Base-by-base conservation (phyloP, 2,329 filamentous ascomycete species). In the Botrytis paeoniae region DNA sequence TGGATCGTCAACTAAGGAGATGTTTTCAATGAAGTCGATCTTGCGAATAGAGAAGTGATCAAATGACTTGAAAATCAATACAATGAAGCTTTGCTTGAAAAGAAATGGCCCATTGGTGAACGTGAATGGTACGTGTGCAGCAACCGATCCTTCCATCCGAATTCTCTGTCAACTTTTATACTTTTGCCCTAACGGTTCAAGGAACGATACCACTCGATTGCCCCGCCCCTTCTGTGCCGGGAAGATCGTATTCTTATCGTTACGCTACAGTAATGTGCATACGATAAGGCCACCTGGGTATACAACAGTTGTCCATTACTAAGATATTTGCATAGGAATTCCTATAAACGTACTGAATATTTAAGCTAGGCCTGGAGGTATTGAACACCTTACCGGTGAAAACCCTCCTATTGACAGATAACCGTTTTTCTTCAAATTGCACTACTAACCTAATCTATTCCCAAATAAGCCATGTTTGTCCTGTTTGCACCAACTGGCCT, bases 391-490 rank as follows among this genome's bases (percentile, higher is more conserved):
- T 57, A 8, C 51, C 29, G 14, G 48, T 29, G n/a, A 57, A 57
- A 57, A 57, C 6, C 0, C 32, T 57, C 29, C 51, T 29, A 1
- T 57, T 57, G 51, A 9, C 51, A 29, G n/a, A 29, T 32, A 18
- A 32, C n/a, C n/a, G 3, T n/a, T 18, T 57, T 29, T 18, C 51
- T 57, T 29, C 51, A 29, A 57, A 57, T 18, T 18, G 57, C 32
- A 48, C 16, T 20, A 48, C 14, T 8, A 29, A 7, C 16, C 41
- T 9, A 18, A 25, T 5, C 43, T 25, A 37, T 65, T 3, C 62
- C 62, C 29, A 65, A 65, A 65, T 18, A 35, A 65, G 41, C 62
- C 62, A 65, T 48, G 62, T 48, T 48, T 65, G 29, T 35, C 29
- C 29, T n/a, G 4, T 48, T 35, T 65, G 41, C 29, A 48, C 4